Conservation (phyloP, 768 basidiomycete genomes). For the Pleurotus djamor region DNA sequence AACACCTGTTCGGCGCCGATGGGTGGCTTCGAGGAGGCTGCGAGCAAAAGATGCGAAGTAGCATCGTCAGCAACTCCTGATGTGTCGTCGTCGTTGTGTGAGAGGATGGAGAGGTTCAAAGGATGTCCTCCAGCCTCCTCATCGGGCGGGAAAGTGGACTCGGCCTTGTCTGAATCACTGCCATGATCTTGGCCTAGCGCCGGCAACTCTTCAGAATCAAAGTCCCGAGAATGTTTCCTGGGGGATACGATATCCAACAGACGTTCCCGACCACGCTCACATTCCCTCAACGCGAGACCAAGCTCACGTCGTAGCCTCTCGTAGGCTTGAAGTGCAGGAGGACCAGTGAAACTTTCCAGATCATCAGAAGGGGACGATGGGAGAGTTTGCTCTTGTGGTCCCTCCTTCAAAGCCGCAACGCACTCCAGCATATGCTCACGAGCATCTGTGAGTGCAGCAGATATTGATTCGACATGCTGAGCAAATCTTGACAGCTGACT, state of each 20-base stretch:
- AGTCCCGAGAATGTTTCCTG: slow-evolving; percentile 23
- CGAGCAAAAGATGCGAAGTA: slow-evolving; percentile 49
- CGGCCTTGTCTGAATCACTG: slow-evolving; percentile 53
- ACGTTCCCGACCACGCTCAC: slow-evolving; percentile 73
- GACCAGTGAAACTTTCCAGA: slow-evolving; percentile 20
- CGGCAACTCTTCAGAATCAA: slow-evolving; percentile 45
- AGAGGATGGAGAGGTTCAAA: slow-evolving; percentile 10
- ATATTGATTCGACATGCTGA: slow-evolving; percentile 70
- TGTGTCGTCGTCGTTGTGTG: slow-evolving; percentile 21
- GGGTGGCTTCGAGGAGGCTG: slow-evolving; percentile 48
- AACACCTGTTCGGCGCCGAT: slow-evolving; percentile 83
- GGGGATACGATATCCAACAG: slow-evolving; percentile 59
- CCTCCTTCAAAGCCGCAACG: slow-evolving; percentile 50
- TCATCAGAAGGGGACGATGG: slow-evolving; percentile 8
- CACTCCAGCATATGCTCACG: slow-evolving; percentile 64
- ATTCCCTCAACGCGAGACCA: slow-evolving; percentile 76
- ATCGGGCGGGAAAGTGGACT: slow-evolving; percentile 30
- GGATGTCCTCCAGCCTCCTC: slow-evolving; percentile 13
- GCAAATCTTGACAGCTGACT: slow-evolving; percentile 69
- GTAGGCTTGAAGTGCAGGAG: slow-evolving; percentile 65
- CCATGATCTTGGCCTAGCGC: slow-evolving; percentile 47
- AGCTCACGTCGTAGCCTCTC: slow-evolving; percentile 75
- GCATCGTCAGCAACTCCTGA: slow-evolving; percentile 46
- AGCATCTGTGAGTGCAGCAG: slow-evolving; percentile 68
- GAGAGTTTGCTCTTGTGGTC: slow-evolving; percentile 3